Percentiles rank a stretch among this genome's conserved stretches.
phyloP scores from a whole-genome alignment of 2,329 filamentous ascomycete genomes.

The Clarireedia monteithiana region DNA sequence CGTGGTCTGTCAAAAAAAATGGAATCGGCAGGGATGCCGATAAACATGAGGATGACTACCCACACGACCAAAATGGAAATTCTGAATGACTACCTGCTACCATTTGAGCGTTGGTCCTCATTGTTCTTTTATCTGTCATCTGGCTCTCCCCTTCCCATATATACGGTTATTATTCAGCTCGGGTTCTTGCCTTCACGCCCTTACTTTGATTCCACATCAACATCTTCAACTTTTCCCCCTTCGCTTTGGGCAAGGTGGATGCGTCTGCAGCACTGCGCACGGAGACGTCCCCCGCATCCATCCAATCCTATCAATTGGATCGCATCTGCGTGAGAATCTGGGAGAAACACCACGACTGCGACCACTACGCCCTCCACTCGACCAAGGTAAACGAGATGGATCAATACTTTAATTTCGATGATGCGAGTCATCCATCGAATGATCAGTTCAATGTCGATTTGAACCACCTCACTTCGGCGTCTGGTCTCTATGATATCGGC shows the following conservation, averaged over 20 bases:
- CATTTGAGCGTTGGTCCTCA: not conserved
- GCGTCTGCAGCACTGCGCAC: not conserved
- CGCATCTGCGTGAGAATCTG: not conserved
- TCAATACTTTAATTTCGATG: conserved; percentile 57
- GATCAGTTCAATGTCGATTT: conserved; percentile 2
- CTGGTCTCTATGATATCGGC: conserved; percentile 37
- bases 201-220: conserved; percentile 13
- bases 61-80: too few relatives aligned
- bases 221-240: not conserved
- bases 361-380: conserved; percentile 25
- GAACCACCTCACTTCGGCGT: conserved; percentile 4
- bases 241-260: not conserved
- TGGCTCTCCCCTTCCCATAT: not conserved
- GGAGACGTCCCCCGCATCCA: not conserved
- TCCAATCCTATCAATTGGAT: not conserved
- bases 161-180: not conserved
- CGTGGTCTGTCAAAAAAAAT: too few relatives aligned
- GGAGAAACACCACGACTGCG: not conserved
- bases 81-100: too few relatives aligned
- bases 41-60: too few relatives aligned
- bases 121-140: not conserved
- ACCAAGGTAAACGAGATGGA: conserved; percentile 42
- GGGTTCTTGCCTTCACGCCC: conserved; percentile 13
- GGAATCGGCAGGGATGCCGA: too few relatives aligned
- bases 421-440: conserved; percentile 27